phyloP scores from a whole-genome alignment of 2,329 filamentous ascomycete genomes.

The Chalaropsis thielavioides region DNA sequence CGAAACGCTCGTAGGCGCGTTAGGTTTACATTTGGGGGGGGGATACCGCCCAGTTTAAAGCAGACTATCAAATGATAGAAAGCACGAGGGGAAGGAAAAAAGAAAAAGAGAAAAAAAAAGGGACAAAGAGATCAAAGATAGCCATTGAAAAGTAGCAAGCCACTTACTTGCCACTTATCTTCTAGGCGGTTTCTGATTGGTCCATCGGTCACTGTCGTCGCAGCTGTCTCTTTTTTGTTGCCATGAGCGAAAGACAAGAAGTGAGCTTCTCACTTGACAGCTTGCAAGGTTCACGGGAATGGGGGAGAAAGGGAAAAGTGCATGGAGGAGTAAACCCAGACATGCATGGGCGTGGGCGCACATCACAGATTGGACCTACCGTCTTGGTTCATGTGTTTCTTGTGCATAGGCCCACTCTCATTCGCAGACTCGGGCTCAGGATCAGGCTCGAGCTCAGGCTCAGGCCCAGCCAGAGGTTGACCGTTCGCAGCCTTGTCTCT shows the following conservation, averaged over 20 bases:
- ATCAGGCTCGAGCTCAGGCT: background rate
- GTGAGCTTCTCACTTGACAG: background rate
- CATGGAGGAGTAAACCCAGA: background rate
- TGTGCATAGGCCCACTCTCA: background rate
- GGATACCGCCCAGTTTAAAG: background rate
- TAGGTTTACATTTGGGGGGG: background rate
- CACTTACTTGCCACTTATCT: conserved; percentile 1
- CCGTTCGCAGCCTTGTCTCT: background rate
- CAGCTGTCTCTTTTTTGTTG: background rate
- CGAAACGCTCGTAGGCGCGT: background rate
- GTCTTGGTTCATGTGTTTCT: background rate
- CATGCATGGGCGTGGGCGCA: background rate
- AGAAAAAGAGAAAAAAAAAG: background rate
- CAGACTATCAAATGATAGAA: background rate
- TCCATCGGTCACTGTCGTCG: background rate
- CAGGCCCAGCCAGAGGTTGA: background rate
- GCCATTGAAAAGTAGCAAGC: background rate
- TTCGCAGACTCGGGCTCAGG: background rate
- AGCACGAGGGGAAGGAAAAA: too few species aligned
- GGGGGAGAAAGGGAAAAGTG: background rate
- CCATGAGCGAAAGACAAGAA: background rate
- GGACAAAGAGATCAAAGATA: background rate
- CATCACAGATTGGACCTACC: conserved; percentile 4
- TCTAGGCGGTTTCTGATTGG: background rate
- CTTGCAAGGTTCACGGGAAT: background rate